Evolutionary conservation across 768 basidiomycete genomes (phyloP).

Genomic region (Naganishia friedmannii): DNA sequence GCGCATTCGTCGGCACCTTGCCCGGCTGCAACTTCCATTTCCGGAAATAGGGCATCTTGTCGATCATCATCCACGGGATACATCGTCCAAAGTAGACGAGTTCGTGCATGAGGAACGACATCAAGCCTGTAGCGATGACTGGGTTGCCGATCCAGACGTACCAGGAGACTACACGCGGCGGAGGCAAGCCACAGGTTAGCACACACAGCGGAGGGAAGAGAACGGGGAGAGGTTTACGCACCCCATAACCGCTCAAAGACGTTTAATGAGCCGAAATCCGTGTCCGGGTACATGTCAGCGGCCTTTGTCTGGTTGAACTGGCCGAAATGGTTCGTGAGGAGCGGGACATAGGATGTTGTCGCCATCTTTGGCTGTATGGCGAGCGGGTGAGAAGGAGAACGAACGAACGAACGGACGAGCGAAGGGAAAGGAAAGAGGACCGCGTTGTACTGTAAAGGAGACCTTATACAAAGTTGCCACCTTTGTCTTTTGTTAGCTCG

Average conservation of each 20-base stretch:
- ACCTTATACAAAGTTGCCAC: too few relatives aligned
- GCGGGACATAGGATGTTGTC: constrained; percentile 41
- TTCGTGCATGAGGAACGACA: constrained; percentile 94
- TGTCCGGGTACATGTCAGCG: constrained; percentile 56
- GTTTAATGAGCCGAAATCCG: constrained; percentile 44
- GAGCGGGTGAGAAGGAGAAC: too few relatives aligned
- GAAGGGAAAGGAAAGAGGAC: too few relatives aligned
- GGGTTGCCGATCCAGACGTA: constrained; percentile 85
- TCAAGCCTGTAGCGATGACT: constrained; percentile 83
- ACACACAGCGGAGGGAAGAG: not conserved
- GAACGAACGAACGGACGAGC: too few relatives aligned
- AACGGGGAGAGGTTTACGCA: constrained; percentile 38
- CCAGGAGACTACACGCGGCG: constrained; percentile 55
- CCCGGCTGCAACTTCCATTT: constrained; percentile 87
- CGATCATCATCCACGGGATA: constrained; percentile 92
- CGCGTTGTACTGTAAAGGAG: too few relatives aligned
- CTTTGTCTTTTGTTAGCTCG: too few relatives aligned
- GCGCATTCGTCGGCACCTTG: constrained; percentile 72
- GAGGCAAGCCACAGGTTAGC: not conserved
- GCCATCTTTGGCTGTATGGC: not conserved
- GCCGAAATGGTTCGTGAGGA: constrained; percentile 44
- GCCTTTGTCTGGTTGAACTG: constrained; percentile 76
- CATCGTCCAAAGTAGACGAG: constrained; percentile 94
- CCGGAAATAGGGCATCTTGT: constrained; percentile 86
- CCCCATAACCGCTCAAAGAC: constrained; percentile 72